phyloP scores from a whole-genome alignment of 306 rosid species.

The Mimosa pudica region DNA sequence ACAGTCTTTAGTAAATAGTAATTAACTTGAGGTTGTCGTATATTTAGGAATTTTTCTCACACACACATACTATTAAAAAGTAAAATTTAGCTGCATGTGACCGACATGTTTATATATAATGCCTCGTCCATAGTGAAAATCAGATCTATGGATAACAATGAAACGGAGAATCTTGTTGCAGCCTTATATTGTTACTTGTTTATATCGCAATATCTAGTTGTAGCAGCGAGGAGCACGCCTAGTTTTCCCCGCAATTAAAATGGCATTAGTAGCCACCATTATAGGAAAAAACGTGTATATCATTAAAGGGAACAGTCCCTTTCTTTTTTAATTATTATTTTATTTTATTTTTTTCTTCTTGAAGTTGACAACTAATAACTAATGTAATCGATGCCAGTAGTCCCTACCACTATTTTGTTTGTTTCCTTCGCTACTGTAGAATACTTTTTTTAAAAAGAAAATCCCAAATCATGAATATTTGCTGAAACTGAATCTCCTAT shows the following conservation, averaged over 20 bases:
- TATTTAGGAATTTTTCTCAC: constrained; percentile 14
- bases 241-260: constrained; percentile 23
- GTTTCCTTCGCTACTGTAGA: neutral
- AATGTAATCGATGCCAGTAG: constrained; percentile 28
- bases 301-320: constrained; percentile 5
- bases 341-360: neutral
- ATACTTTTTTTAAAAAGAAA: neutral
- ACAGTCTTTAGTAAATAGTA: constrained; percentile 29
- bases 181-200: neutral
- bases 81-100: constrained; percentile 43
- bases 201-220: neutral
- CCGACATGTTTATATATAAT: constrained; percentile 27
- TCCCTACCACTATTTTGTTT: constrained; percentile 35
- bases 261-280: constrained; percentile 29
- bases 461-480: constrained; percentile 8
- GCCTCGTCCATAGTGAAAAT: neutral
- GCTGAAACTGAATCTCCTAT: constrained; percentile 1
- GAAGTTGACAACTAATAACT: constrained; percentile 34
- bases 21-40: constrained; percentile 25
- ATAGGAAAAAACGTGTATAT: too few relatives aligned
- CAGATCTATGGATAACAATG: constrained; percentile 43
- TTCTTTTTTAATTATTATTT: constrained; percentile 25
- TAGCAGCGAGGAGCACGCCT: constrained; percentile 26
- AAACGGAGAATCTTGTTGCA: constrained; percentile 52
- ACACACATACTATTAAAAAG: neutral